These are phyloP conservation scores for Helenozyma rhizophorensis DNA, from an alignment of 805 yeast genomes.

Conservation along the genomic window DNA sequence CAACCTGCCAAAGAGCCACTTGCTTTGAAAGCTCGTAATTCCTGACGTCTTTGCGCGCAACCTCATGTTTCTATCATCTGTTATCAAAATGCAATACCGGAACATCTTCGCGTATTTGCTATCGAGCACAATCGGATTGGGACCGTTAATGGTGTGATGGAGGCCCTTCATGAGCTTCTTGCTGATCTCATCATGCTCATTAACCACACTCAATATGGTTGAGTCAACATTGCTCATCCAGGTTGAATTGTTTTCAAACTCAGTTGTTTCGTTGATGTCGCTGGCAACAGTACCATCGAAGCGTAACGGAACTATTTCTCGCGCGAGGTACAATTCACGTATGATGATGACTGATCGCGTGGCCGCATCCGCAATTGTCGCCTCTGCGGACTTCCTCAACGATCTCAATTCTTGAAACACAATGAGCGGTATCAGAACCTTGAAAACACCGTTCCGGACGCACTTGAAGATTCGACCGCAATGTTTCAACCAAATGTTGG, in stretches of 20 bases:
- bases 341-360: constrained; percentile 74
- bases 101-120: constrained; percentile 41
- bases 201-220: constrained; percentile 51
- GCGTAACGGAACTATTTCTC: constrained; percentile 54
- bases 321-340: constrained; percentile 58
- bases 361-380: constrained; percentile 73
- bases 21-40: constrained; percentile 50
- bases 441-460: constrained; percentile 54
- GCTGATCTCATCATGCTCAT: constrained; percentile 38
- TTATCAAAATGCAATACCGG: constrained; percentile 57
- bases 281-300: constrained; percentile 68
- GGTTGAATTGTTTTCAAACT: constrained; percentile 65
- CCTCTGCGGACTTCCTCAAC: constrained; percentile 65
- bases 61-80: constrained; percentile 74
- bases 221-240: constrained; percentile 76
- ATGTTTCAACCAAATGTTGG: constrained; percentile 77
- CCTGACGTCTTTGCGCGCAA: constrained; percentile 58
- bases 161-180: constrained; percentile 39
- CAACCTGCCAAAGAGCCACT: constrained; percentile 55
- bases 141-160: constrained; percentile 9
- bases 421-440: constrained; percentile 63
- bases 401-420: constrained; percentile 77
- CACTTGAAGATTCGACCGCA: constrained; percentile 74
- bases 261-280: constrained; percentile 66
- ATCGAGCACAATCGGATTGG: constrained; percentile 19